Base-by-base conservation (phyloP, 2,329 filamentous ascomycete genomes). In the Colletotrichum cuscutae region DNA sequence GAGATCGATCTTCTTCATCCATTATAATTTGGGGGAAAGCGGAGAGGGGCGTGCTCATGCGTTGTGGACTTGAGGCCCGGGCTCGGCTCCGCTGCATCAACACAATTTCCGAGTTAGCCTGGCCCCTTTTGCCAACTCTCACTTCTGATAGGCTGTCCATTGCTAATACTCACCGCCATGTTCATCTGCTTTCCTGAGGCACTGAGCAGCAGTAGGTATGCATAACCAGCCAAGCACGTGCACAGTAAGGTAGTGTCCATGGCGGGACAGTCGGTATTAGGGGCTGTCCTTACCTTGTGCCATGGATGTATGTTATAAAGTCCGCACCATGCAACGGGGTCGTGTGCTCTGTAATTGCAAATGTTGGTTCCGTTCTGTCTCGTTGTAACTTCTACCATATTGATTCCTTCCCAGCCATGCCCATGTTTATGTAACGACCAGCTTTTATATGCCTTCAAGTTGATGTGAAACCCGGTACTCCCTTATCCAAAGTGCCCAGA, bases 381-480 rank as follows among this genome's bases (percentile, higher is more conserved):
- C 2, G 6, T 35, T 35, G 32, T 35, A 12, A 35, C 32, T 1
- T 37, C n/a, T 11, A 19, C 4, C 24, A 6, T 5, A 30, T 32
- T 26, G 5, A 15, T 28, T 56, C 15, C 32, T 42, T 35, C 15
- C 62, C 12, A 13, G 30, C 37, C 57, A 57, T 49, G 12, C 15
- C 35, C 49, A 1, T 64, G 7, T 46, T 54, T 24, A 24, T 66
- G 15, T 63, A 35, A 28, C 53, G 26, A 19, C 26, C 26, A 57
- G 32, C 19, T 46, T 56, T 59, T 59, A 15, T 71, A 60, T 60
- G 42, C 53, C 59, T 72, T 69, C 65, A 69, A 72, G 65, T 69
- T 72, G 69, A 72, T 72, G 28, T 72, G 65, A 72, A 59, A 32
- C 59, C 62, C 65, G 32, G 26, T 64, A 69, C 65, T 72, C 65